phyloP scores from a whole-genome alignment of 371 early-diverging fungal species.

The Fennellomyces sp. region DNA sequence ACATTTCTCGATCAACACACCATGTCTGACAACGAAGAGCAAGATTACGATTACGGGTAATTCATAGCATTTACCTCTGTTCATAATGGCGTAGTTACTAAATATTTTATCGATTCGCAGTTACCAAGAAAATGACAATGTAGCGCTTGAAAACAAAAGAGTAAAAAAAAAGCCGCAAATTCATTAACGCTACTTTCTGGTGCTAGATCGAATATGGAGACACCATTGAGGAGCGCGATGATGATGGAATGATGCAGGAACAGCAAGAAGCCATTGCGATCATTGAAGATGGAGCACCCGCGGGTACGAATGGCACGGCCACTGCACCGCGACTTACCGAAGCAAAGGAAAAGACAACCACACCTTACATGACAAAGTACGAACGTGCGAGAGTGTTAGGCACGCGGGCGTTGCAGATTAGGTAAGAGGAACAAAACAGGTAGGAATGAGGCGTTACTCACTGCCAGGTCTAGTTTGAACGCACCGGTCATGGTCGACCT shows the following conservation, averaged over 20 bases:
- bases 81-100: too few relatives aligned
- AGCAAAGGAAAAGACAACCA: slow-evolving; percentile 74
- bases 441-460: not conserved
- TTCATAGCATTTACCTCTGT: too few relatives aligned
- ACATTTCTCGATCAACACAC: too few relatives aligned
- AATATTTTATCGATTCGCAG: too few relatives aligned
- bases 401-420: slow-evolving; percentile 85
- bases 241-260: slow-evolving; percentile 5
- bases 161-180: too few relatives aligned
- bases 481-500: slow-evolving; percentile 99
- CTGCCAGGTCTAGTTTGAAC: slow-evolving; percentile 78
- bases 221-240: slow-evolving; percentile 2
- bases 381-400: slow-evolving; percentile 98
- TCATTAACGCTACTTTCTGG: too few relatives aligned
- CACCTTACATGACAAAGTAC: slow-evolving; percentile 99
- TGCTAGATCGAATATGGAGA: slow-evolving; percentile 11
- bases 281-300: slow-evolving; percentile 33
- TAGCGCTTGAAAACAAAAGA: too few relatives aligned
- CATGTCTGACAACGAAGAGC: too few relatives aligned
- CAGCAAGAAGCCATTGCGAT: slow-evolving; percentile 24
- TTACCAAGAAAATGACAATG: too few relatives aligned
- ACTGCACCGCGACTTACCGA: slow-evolving; percentile 22
- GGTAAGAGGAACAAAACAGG: slow-evolving; percentile 37
- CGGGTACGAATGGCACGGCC: slow-evolving; percentile 2
- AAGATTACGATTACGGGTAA: too few relatives aligned